Evolutionary conservation across 495 filamentous ascomycete genomes (phyloP), one percentile per base, ranked within the genome.

Genomic region (Hypoxylon lienhwacheense): DNA sequence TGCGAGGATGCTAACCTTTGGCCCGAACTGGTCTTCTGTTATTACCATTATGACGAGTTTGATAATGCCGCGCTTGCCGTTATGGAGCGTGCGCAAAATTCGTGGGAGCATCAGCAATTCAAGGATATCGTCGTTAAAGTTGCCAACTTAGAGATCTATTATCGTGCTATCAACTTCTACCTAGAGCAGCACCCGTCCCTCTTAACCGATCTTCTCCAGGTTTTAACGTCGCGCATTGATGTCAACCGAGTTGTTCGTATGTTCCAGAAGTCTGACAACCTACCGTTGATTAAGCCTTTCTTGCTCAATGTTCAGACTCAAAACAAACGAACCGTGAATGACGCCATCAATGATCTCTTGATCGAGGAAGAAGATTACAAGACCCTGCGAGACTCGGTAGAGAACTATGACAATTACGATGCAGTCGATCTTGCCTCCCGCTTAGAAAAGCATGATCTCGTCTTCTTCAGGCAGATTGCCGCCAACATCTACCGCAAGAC

Each of bases 351-450:
- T 64, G 95, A 97, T 69, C 77, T 99, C 47, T 77, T 99, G 64
- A 99, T 99, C 53, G 95, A 99, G 70, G 95, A 97, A 73, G 95
- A 97, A 63, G 95, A 99, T 67, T 89, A 99, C 80, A 97, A 99
- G 85, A 95, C 91, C 15, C 83, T 99, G 17, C 87, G 90, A 35
- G 95, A 99, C 74, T 97, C 95, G 6, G 93, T 95, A 16, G 89
- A 97, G 76, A 95, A 96, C 74, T 95, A 93, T 67, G 95, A 97
- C 76, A 99, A 99, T 75, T 99, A 97, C 61, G 95, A 99, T 68
- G 83, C 91, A 14, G 87, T 96, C 43, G 91, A 93, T n/a, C 85
- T 99, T 48, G 95, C 95, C 10, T 85, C 89, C 67, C 88, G 92
- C 35, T 77, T 99, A 10, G 95, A 99, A 80, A 86, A 88, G 70